Percentiles rank a stretch among this genome's conserved stretches.
Evolutionary conservation across 345 rosid genomes (phyloP).

Genomic region (Aquilaria yunnanensis): DNA sequence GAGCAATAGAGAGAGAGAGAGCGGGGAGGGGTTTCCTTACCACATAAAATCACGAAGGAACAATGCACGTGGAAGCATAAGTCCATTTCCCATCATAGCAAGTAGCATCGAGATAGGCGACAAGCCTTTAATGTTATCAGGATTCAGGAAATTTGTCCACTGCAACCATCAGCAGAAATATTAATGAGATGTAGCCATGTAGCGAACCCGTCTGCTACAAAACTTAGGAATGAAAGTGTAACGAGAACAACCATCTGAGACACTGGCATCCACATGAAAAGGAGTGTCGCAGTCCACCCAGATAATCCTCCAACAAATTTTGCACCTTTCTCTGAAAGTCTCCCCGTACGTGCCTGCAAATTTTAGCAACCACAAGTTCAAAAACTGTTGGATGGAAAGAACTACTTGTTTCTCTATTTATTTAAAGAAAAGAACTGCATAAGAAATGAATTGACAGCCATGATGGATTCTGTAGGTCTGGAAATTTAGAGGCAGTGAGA

Average conservation of each 20-base stretch:
- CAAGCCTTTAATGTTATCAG: conserved; percentile 80
- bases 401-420: conserved; percentile 1
- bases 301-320: conserved; percentile 60
- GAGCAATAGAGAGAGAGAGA: not conserved
- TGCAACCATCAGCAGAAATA: conserved; percentile 25
- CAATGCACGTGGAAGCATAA: conserved; percentile 88
- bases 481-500: too few relatives aligned
- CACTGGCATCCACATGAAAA: conserved; percentile 99
- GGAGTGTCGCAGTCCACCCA: conserved; percentile 97
- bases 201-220: not conserved
- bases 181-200: conserved; percentile 15
- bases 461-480: too few relatives aligned
- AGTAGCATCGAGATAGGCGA: conserved; percentile 84
- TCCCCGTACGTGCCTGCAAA: conserved; percentile 75
- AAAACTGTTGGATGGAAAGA: conserved; percentile 4
- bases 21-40: conserved; percentile 28
- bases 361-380: conserved; percentile 24
- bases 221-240: conserved; percentile 6
- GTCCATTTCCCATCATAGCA: conserved; percentile 89
- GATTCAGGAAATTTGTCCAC: conserved; percentile 90
- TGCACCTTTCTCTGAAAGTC: conserved; percentile 60
- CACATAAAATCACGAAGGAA: conserved; percentile 93
- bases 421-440: not conserved
- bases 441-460: too few relatives aligned
- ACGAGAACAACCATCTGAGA: conserved; percentile 60